phyloP scores from a whole-genome alignment of 306 rosid genomes.

The barrel medic (Medicago truncatula) region MtrunA17r5.0-ANR NC_053047.1:2754501-2755000 shows the following conservation, averaged over 20 bases:
- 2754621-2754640: conserved; percentile 17
- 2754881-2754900: conserved; percentile 61
- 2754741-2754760: neutral
- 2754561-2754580: conserved; percentile 6
- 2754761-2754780: neutral
- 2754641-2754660: neutral
- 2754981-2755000: conserved; percentile 54
- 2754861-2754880: conserved; percentile 21
- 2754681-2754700: neutral
- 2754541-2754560: conserved; percentile 18
- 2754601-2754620: conserved; percentile 13
- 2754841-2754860: neutral
- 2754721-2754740: conserved; percentile 11
- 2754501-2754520: conserved; percentile 7
- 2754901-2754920: conserved; percentile 69
- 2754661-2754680: conserved; percentile 11
- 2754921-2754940: conserved; percentile 66
- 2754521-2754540: conserved; percentile 13
- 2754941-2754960: conserved; percentile 66
- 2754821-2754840: conserved; percentile 23
- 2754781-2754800: conserved; percentile 10
- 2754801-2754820: conserved; percentile 22
- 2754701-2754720: conserved; percentile 10
- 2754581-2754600: neutral
- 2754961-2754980: conserved; percentile 64